Conservation (phyloP, 2,329 filamentous ascomycete genomes). For the Talaromyces sp. region DNA sequence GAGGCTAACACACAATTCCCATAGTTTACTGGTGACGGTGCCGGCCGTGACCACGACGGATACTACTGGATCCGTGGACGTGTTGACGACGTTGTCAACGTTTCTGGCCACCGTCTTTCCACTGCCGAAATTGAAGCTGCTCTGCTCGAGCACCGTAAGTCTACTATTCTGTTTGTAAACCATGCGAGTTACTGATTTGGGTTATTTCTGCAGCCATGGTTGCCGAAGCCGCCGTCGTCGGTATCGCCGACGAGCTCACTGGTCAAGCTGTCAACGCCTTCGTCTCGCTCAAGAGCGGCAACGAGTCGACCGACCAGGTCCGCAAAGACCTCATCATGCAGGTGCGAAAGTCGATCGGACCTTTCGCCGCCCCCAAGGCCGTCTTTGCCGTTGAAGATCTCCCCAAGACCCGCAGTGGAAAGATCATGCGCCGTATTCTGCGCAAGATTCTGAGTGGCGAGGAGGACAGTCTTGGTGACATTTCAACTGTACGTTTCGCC, state of each 20-base stretch:
- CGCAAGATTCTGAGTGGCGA: slow-evolving; percentile 96
- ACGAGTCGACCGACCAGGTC: slow-evolving; percentile 69
- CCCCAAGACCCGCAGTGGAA: slow-evolving; percentile 94
- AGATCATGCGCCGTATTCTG: slow-evolving; percentile 97
- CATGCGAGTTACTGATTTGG: not conserved
- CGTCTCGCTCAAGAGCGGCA: slow-evolving; percentile 82
- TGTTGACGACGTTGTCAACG: slow-evolving; percentile 98
- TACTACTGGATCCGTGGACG: slow-evolving; percentile 99
- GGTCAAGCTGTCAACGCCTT: slow-evolving; percentile 98
- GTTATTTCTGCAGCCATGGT: slow-evolving; percentile 44
- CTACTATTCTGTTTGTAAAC: not conserved
- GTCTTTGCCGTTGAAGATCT: slow-evolving; percentile 88
- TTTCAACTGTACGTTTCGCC: slow-evolving; percentile 65
- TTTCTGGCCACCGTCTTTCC: slow-evolving; percentile 90
- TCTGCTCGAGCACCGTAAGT: slow-evolving; percentile 76
- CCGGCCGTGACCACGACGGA: slow-evolving; percentile 91
- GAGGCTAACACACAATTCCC: not conserved
- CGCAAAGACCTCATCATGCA: slow-evolving; percentile 92
- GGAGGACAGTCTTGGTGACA: slow-evolving; percentile 94
- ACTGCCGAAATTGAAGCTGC: slow-evolving; percentile 98
- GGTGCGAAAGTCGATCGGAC: slow-evolving; percentile 94
- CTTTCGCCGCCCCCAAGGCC: slow-evolving; percentile 92
- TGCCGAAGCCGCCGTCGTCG: slow-evolving; percentile 92
- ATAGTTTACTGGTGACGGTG: slow-evolving; percentile 65
- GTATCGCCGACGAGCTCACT: slow-evolving; percentile 86